Evolutionary conservation across 192 early-diverging fungal genomes (phyloP), one percentile per base, ranked within the genome.

Genomic region (Mortierella claussenii): DNA sequence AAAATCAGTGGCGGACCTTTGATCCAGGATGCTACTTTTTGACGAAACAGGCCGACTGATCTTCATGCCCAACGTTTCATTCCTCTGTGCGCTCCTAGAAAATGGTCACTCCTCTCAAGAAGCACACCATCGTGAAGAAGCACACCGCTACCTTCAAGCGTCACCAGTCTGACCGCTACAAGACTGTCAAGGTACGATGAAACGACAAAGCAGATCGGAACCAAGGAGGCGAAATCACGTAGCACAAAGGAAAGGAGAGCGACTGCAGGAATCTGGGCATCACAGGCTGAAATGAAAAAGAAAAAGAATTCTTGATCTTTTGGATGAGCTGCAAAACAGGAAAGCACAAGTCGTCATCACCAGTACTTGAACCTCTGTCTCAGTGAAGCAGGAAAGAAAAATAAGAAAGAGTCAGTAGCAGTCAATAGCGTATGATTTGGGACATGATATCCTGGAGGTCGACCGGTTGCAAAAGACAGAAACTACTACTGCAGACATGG

Each of bases 51-150:
- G n/a, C n/a, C n/a, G n/a, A 30, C 55, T 69, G 51, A 69, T 57
- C 47, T 42, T 9, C 7, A 13, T 32, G 27, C 7, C 26, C n/a
- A n/a, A n/a, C n/a, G n/a, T n/a, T 68, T 27, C 43, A 20, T 57
- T 28, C 46, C 11, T 57, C 11, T 42, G n/a, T 10, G 17, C 27
- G 33, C 2, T 15, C 20, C 17, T 68, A 69, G 75, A 88, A 92
- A 87, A 99, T 97, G 97, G 95, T 96, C 78, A 88, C 92, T 86
- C 94, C 97, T 79, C 82, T 92, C 68, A 93, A 91, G 79, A 98
- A 97, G 86, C 89, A 91, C 81, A 90, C 87, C 79, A 98, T 98
- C 84, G 92, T 99, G 83, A 98, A 99, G 95, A 99, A 99, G 94
- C 93, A 95, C 87, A 96, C 92, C 80, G 93, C 93, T 87, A 85